A percentile compares a stretch with the other conserved stretches of the same genome.
These are phyloP conservation scores for Anthracocystis panici-leucophaei DNA, from an alignment of 1,284 basidiomycete genomes.

Conservation along the genomic window DNA sequence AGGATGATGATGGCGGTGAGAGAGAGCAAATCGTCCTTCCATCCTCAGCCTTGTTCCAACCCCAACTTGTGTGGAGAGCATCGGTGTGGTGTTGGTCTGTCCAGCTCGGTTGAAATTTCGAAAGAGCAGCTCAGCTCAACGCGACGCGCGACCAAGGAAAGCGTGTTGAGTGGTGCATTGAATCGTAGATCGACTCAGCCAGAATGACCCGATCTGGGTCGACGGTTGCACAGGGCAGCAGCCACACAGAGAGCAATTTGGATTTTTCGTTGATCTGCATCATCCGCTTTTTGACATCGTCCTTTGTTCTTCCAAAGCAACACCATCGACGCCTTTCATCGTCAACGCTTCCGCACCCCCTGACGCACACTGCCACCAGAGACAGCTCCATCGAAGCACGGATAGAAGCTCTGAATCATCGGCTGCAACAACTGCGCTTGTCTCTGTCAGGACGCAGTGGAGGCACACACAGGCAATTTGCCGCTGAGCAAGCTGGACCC, in stretches of 20 bases:
- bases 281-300: background rate
- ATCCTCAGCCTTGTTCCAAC: background rate
- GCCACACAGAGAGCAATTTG: background rate
- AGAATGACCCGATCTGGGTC: conserved; percentile 15
- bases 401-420: background rate
- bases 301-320: conserved; percentile 3
- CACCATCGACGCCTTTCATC: background rate
- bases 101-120: conserved; percentile 15
- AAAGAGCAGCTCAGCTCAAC: conserved; percentile 31
- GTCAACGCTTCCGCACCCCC: background rate
- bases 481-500: no score
- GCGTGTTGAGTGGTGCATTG: conserved; percentile 25
- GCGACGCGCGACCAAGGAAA: conserved; percentile 28
- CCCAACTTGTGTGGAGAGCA: conserved; percentile 8
- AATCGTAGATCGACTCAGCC: background rate
- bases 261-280: conserved; percentile 11
- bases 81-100: conserved; percentile 34
- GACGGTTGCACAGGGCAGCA: conserved; percentile 17
- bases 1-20: background rate
- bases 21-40: background rate
- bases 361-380: background rate
- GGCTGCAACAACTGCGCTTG: conserved; percentile 4
- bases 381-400: background rate
- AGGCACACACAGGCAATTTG: background rate
- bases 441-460: background rate